Evolutionary conservation across 2,329 filamentous ascomycete species (phyloP).

Genomic region (Paraphaeosphaeria minitans): DNA sequence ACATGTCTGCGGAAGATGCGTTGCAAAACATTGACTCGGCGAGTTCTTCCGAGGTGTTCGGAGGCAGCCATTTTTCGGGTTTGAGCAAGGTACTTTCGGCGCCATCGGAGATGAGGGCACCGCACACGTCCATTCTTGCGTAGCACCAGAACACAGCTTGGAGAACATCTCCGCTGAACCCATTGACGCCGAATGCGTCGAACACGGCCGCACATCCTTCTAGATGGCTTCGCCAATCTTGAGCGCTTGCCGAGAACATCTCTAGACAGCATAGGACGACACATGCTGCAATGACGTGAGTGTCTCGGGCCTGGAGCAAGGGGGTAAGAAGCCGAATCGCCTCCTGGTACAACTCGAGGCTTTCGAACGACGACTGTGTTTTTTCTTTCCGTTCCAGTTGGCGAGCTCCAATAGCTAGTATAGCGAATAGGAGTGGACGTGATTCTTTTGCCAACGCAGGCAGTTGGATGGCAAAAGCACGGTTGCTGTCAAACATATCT

Average conservation of each 20-base stretch:
- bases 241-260: conserved; percentile 49
- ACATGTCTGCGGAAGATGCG: conserved; percentile 50
- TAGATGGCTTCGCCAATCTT: conserved; percentile 58
- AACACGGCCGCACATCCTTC: conserved; percentile 60
- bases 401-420: conserved; percentile 58
- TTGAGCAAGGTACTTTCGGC: conserved; percentile 57
- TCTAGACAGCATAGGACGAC: conserved; percentile 61
- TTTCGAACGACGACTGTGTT: conserved; percentile 49
- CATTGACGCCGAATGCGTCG: conserved; percentile 57
- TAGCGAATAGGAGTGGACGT: conserved; percentile 55
- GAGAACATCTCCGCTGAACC: conserved; percentile 56
- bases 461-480: conserved; percentile 56
- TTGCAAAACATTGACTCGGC: conserved; percentile 44
- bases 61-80: conserved; percentile 53
- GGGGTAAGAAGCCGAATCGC: conserved; percentile 58
- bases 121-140: conserved; percentile 60
- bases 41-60: conserved; percentile 23
- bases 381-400: conserved; percentile 56
- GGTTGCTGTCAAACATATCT: conserved; percentile 59
- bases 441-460: conserved; percentile 54
- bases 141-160: conserved; percentile 62
- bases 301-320: conserved; percentile 54
- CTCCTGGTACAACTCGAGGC: conserved; percentile 57
- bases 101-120: conserved; percentile 57
- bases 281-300: conserved; percentile 58